Conservation (phyloP, 2,329 filamentous ascomycete genomes). For the Epichloe hybrida region DNA sequence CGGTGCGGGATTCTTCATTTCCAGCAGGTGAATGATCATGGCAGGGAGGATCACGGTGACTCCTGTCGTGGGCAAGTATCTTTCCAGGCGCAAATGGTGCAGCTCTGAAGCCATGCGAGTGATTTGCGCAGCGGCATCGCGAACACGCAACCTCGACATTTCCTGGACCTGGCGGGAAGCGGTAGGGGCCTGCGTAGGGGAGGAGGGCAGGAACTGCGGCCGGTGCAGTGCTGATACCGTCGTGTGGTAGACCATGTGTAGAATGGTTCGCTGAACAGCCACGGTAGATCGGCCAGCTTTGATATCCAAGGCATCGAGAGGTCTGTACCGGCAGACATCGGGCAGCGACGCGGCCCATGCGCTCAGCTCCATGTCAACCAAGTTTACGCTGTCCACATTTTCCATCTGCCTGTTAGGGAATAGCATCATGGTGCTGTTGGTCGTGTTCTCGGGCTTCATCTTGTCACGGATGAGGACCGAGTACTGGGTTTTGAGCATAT, state of each 20-base stretch:
- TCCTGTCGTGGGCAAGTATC: conserved; percentile 74
- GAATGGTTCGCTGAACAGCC: conserved; percentile 63
- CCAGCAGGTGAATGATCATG: conserved; percentile 84
- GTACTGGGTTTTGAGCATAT: conserved; percentile 83
- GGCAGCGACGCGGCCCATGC: conserved; percentile 66
- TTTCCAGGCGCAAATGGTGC: conserved; percentile 57
- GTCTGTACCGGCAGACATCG: conserved; percentile 53
- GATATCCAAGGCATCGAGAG: conserved; percentile 39
- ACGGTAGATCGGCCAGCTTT: conserved; percentile 46
- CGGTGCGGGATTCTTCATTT: conserved; percentile 73
- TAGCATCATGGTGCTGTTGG: conserved; percentile 72
- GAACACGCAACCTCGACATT: conserved; percentile 68
- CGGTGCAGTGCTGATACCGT: conserved; percentile 83
- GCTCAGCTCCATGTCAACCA: conserved; percentile 66
- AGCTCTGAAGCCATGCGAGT: conserved; percentile 72
- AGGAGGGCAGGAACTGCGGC: conserved; percentile 74
- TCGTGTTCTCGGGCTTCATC: conserved; percentile 62
- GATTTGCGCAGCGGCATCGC: conserved; percentile 72
- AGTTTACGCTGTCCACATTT: conserved; percentile 66
- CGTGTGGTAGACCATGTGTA: conserved; percentile 90
- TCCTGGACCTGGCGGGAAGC: conserved; percentile 62
- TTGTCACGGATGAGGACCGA: conserved; percentile 79
- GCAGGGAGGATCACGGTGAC: conserved; percentile 84
- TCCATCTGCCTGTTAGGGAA: conserved; percentile 77
- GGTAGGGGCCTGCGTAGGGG: conserved; percentile 37